Percentiles rank a stretch among this genome's conserved stretches.
These are phyloP conservation scores for Ceratocystis eucalypticola DNA, from an alignment of 2,329 filamentous ascomycete species.

Conservation along the genomic window DNA sequence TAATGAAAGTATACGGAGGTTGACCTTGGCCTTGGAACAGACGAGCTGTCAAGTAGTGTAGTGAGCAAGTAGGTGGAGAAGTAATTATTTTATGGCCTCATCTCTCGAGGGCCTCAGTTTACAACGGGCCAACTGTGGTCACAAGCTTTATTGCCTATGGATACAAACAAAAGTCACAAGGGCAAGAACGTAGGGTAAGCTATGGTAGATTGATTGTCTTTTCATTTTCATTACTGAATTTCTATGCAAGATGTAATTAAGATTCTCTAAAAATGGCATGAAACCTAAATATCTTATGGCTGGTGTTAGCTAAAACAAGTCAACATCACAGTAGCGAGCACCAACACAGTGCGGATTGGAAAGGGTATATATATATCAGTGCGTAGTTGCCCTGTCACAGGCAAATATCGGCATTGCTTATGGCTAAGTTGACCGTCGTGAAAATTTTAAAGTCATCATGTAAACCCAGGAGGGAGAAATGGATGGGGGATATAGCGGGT, in stretches of 20 bases:
- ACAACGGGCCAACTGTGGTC: too few species aligned
- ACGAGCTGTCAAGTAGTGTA: neutral
- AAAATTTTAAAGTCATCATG: conserved; percentile 32
- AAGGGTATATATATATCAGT: conserved; percentile 11
- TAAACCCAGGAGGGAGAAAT: conserved; percentile 4
- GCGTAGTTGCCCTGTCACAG: conserved; percentile 32
- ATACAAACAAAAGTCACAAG: too few species aligned
- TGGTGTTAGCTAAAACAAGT: conserved; percentile 7
- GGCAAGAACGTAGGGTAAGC: too few species aligned
- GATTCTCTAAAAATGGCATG: too few species aligned
- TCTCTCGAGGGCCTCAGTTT: too few species aligned
- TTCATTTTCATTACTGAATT: too few species aligned
- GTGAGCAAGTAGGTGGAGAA: too few species aligned
- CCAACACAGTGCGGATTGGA: neutral
- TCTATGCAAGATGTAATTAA: too few species aligned
- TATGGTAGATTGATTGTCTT: too few species aligned
- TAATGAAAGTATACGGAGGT: conserved; percentile 11
- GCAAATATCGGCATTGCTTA: conserved; percentile 34
- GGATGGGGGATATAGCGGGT: neutral
- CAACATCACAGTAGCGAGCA: neutral
- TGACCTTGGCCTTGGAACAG: conserved; percentile 9
- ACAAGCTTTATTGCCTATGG: too few species aligned
- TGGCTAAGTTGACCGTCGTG: conserved; percentile 38
- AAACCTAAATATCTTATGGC: conserved; percentile 5
- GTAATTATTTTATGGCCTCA: too few species aligned